phyloP scores from a whole-genome alignment of 139 green algal species.

The Chlamydomonas eustigma region DNA sequence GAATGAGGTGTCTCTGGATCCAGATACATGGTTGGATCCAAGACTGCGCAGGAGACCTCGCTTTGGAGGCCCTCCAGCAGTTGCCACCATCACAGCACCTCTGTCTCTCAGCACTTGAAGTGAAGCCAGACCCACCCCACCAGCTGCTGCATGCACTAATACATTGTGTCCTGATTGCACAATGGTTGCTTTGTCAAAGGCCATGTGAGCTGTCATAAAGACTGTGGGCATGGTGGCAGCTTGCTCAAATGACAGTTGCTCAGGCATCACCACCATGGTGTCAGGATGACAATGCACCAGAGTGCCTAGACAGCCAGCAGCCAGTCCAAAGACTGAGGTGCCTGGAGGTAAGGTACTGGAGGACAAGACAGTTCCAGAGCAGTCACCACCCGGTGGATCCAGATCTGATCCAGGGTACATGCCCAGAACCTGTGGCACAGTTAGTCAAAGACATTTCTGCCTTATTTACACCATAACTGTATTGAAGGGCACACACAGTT shows the following conservation, averaged over 20 bases:
- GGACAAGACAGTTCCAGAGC: conserved; percentile 59
- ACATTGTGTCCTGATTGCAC: conserved; percentile 31
- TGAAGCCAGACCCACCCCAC: conserved; percentile 69
- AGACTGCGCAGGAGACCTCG: conserved; percentile 53
- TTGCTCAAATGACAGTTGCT: conserved; percentile 59
- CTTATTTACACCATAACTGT: too few species aligned
- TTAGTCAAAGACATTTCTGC: too few species aligned
- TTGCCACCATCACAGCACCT: conserved; percentile 49
- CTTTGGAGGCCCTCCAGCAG: conserved; percentile 68
- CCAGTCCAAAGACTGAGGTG: conserved; percentile 73
- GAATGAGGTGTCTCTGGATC: conserved; percentile 68
- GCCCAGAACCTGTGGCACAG: conserved; percentile 54
- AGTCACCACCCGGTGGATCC: conserved; percentile 63
- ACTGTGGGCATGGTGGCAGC: conserved; percentile 72
- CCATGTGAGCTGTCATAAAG: conserved; percentile 72
- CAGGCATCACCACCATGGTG: conserved; percentile 63
- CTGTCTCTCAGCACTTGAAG: conserved; percentile 44
- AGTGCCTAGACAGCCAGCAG: conserved; percentile 64
- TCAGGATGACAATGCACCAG: conserved; percentile 42
- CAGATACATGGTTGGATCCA: conserved; percentile 38
- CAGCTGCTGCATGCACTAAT: conserved; percentile 61
- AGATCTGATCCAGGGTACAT: conserved; percentile 80
- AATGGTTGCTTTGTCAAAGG: conserved; percentile 36
- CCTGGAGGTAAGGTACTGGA: conserved; percentile 33
- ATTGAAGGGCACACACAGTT: too few species aligned